Base-by-base conservation (phyloP, 306 rosid genomes). In the Albizia julibrissin region DNA sequence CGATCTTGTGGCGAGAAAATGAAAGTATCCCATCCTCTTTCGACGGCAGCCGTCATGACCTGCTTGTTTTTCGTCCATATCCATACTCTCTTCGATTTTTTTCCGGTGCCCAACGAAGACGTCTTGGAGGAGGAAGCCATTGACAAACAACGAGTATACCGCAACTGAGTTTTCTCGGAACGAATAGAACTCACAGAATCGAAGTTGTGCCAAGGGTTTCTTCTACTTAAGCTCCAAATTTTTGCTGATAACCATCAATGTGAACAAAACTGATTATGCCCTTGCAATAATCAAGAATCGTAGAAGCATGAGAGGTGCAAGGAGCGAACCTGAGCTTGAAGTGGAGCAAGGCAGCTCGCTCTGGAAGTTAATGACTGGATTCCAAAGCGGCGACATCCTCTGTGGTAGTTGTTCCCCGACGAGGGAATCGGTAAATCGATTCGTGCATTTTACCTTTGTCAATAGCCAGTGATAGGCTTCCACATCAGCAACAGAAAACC, bases 1-100 rank as follows among this genome's bases (percentile, higher is more conserved):
- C 66, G 84, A 85, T 84, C 62, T 0, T 78, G 81, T 18, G 92
- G 76, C 15, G 92, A 40, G 82, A 93, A 95, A 80, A 93, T 4
- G 85, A 95, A 91, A 46, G 98, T 92, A 68, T 83, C 86, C 98
- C 99, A 92, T 79, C 97, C 98, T 84, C 98, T 86, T 87, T 95
- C 98, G 5, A 93, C 91, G n/a, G 99, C 91, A 27, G 99, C 87
- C 47, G 93, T 91, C 92, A 95, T 89, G 52, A 93, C 99, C 67
- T 84, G 80, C 84, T 85, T 90, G 89, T 54, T 86, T 77, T 79
- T 64, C 14, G 94, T 93, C 99, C 98, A 93, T 76, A 95, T 85
- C 98, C 98, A 93, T 33, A 95, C 98, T 29, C 75, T 86, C 89
- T 95, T 95, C 54, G 90, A 46, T 67, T 67, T 88, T 61, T 82